Evolutionary conservation across 2,329 filamentous ascomycete species (phyloP).

Genomic region (Huntiella bhutanensis): DNA sequence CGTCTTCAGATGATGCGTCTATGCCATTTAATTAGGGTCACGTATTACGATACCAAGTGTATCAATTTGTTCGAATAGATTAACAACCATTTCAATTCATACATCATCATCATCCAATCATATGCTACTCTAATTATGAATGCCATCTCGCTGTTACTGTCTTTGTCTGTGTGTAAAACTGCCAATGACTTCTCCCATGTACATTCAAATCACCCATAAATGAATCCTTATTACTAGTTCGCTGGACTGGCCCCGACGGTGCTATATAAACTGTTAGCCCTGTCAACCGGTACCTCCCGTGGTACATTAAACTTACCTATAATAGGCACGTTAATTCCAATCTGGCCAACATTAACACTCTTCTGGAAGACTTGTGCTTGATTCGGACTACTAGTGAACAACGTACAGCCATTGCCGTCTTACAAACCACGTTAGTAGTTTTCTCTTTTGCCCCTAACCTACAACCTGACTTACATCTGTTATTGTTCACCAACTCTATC

Average conservation of each 20-base stretch:
- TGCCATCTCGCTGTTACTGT: slow-evolving; percentile 18
- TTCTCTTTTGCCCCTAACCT: too few relatives aligned
- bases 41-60: too few relatives aligned
- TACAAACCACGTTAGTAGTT: not conserved
- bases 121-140: slow-evolving; percentile 3
- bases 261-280: slow-evolving; percentile 8
- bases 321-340: slow-evolving; percentile 16
- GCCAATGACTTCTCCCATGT: slow-evolving; percentile 12
- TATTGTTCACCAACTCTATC: slow-evolving; percentile 17
- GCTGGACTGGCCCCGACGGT: slow-evolving; percentile 12
- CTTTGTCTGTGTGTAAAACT: slow-evolving; percentile 15
- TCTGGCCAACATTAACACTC: slow-evolving; percentile 14
- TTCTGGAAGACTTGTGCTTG: slow-evolving; percentile 13
- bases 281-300: not conserved
- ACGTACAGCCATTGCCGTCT: slow-evolving; percentile 15
- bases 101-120: too few relatives aligned
- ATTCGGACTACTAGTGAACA: slow-evolving; percentile 13
- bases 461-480: slow-evolving; percentile 11
- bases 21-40: too few relatives aligned
- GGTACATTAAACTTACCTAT: slow-evolving; percentile 8
- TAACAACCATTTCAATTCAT: too few relatives aligned
- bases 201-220: slow-evolving; percentile 14
- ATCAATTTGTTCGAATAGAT: too few relatives aligned
- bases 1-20: not conserved
- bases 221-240: slow-evolving; percentile 16